Base-by-base conservation (phyloP, 78 protist species). In the Parvularia atlantis region DNA sequence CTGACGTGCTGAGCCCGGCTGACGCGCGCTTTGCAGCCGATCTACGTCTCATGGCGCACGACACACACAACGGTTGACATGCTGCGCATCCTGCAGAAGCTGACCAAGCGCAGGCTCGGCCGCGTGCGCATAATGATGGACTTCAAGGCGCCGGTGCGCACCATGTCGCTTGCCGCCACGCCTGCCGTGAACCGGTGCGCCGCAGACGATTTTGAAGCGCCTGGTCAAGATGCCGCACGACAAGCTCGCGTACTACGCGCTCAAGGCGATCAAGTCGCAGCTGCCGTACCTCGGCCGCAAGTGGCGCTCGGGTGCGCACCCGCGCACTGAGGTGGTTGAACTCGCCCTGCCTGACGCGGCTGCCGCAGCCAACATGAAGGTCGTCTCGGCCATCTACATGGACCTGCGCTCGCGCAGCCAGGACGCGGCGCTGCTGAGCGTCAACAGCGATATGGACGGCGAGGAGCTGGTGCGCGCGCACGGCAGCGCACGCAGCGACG, bases 41-140 rank as follows among this genome's bases (percentile, higher is more conserved):
- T n/a, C n/a, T n/a, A n/a, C n/a, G n/a, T n/a, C n/a, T n/a, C n/a
- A n/a, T 58, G 64, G 64, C 35, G 64, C 35, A 58, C 6, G 35
- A 28, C 36, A 2, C 19, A 26, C 40, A 6, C 39, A 2, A 35
- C 39, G 20, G 40, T 30, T 1, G 26, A 19, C 40, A 7, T 58
- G 64, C 40, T 58, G 64, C 64, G 64, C 5, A 11, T 58, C 28
- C 64, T 58, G 35, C 64, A 58, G 40, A 31, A 58, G 24, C 64
- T 58, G 40, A 58, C 64, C 39, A 58, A 58, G 36, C 35, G 40
- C 16, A 5, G 19, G 30, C 64, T 35, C 28, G 3, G 10, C 39
- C 16, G 36, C 35, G 19, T 58, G 17, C n/a, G 36, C 39, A 14
- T 4, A 7, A 9, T 58, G 64, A 11, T 58, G 40, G 35, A 58